Evolutionary conservation across 495 filamentous ascomycete genomes (phyloP).

Genomic region (Lentithecium fluviatile): DNA sequence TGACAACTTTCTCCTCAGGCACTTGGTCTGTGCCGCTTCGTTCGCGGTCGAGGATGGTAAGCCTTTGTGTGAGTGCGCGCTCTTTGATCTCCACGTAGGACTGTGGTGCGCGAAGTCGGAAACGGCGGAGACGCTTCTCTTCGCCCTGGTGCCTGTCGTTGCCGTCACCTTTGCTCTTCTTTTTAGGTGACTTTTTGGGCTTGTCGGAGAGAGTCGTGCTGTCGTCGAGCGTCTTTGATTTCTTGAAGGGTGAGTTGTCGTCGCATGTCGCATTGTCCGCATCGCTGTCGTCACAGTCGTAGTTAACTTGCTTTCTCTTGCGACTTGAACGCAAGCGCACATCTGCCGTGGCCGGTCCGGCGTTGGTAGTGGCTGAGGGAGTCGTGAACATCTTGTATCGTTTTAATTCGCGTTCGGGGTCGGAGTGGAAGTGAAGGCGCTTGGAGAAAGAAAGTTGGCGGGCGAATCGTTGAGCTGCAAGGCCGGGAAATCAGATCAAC

Average conservation of each 20-base stretch:
- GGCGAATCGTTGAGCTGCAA: no score
- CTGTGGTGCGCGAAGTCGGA: slow-evolving; percentile 41
- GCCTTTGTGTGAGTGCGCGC: slow-evolving; percentile 41
- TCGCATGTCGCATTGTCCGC: neutral
- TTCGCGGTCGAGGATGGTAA: slow-evolving; percentile 57
- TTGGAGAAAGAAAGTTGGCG: no score
- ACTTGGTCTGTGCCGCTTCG: slow-evolving; percentile 45
- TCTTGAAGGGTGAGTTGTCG: slow-evolving; percentile 2
- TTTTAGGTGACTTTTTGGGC: slow-evolving; percentile 5
- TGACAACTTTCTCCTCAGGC: slow-evolving; percentile 58
- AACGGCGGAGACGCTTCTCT: slow-evolving; percentile 47
- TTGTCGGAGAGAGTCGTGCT: neutral
- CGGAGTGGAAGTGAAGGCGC: no score
- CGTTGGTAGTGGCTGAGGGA: no score
- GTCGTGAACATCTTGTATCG: neutral
- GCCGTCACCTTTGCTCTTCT: slow-evolving; percentile 10
- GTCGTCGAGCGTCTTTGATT: slow-evolving; percentile 1
- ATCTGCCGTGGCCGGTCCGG: neutral
- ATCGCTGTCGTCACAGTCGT: slow-evolving; percentile 3
- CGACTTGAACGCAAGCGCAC: neutral
- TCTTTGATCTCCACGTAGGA: slow-evolving; percentile 45
- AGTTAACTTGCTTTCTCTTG: slow-evolving; percentile 14
- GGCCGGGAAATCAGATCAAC: no score
- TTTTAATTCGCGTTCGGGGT: no score
- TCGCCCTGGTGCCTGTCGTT: slow-evolving; percentile 17